phyloP scores from a whole-genome alignment of 73 alveolate species.

The Tetrahymena malaccensis region DNA sequence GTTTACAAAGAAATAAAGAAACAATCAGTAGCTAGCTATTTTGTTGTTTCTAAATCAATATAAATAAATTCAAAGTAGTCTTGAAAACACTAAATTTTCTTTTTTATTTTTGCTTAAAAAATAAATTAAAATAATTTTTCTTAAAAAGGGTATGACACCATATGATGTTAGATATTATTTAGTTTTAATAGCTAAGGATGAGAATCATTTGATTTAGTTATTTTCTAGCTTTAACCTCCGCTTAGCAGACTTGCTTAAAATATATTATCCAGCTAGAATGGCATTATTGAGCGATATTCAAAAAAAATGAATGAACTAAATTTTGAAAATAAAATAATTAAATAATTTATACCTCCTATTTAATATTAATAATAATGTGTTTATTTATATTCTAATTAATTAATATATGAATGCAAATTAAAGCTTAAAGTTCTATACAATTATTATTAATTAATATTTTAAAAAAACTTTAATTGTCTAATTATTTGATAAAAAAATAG shows the following conservation, averaged over 20 bases:
- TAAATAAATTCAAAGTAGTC: too few species aligned
- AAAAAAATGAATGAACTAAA: neutral
- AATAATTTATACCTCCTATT: too few species aligned
- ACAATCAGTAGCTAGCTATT: neutral
- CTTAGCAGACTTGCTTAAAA: neutral
- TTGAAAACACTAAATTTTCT: too few species aligned
- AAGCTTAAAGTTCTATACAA: neutral
- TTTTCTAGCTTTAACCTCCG: neutral
- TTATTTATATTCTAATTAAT: neutral
- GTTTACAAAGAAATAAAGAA: too few species aligned
- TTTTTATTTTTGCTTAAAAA: neutral
- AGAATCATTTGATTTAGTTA: neutral
- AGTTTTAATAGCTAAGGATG: neutral
- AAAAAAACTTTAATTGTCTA: neutral
- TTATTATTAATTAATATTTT: too few species aligned
- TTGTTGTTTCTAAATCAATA: too few species aligned
- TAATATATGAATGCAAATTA: too few species aligned
- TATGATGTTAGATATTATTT: neutral
- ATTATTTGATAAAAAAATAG: neutral
- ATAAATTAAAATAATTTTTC: neutral
- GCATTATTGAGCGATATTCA: neutral
- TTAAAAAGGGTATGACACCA: neutral
- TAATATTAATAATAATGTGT: too few species aligned
- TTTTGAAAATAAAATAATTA: too few species aligned
- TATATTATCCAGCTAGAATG: neutral